Evolutionary conservation across 1,284 basidiomycete genomes (phyloP), one percentile per base, ranked within the genome.

Genomic region (Fomitopsis schrenkii): DNA sequence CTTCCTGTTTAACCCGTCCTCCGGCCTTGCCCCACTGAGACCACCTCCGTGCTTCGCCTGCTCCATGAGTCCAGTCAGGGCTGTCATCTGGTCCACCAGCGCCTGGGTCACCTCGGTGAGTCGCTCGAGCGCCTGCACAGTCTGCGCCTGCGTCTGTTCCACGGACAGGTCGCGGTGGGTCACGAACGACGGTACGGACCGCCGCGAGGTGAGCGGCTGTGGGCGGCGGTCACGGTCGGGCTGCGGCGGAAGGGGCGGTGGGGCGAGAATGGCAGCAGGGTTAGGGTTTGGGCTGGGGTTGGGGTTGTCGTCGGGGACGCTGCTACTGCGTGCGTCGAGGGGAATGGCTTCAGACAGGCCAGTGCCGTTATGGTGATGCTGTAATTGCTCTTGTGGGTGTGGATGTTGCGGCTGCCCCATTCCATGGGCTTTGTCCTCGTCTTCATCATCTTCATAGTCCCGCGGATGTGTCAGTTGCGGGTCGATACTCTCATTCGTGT

Each of bases 41-140:
- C 36, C 38, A 26, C 46, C 40, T 19, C 44, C 54, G 46, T 40
- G 52, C 77, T 76, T 59, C 75, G 63, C 48, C 79, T 80, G 69
- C 81, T 64, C 66, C 83, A 90, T 66, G 64, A 87, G 85, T 60
- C 89, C 87, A 55, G 87, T 67, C 41, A 74, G 79, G 61, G 86
- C 82, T 66, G 87, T 70, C 65, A 83, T 87, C 9, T 83, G 77
- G 12, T 79, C 74, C 55, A 88, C 73, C 72, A 90, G 77, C 22
- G 80, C 79, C 63, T 85, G 83, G 1, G 84, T 79, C n/a, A 87
- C 68, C 5, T 57, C 57, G 3, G 80, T 74, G 40, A 88, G 70
- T 59, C 82, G 83, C 45, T 82, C 70, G 30, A 83, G 69, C 2
- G 79, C 69, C 55, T 77, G 77, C 9, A 74, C 68, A 30, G 64